Evolutionary conservation across 2,329 filamentous ascomycete species (phyloP), one percentile per base, ranked within the genome.

Genomic region (Colletotrichum cordylinicola): DNA sequence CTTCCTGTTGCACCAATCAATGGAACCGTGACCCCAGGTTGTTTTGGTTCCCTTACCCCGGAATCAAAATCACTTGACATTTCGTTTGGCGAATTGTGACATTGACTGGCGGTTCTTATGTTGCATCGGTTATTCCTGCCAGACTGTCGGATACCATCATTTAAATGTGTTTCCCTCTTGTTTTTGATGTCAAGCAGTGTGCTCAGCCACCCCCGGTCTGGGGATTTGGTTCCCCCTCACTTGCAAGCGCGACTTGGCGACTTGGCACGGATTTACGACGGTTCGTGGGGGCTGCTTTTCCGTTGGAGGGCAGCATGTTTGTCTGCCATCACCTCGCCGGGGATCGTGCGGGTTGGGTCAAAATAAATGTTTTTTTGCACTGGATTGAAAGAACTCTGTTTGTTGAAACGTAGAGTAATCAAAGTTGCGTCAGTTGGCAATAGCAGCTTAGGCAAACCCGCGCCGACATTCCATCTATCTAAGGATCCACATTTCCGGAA

Each of bases 121-220:
- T 48, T n/a, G 33, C 21, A n/a, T 75, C 73, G 73, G 56, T 35
- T 75, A 73, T 52, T 58, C 64, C 70, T 75, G 64, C 70, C 64
- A 65, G 21, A 58, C 21, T 24, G 16, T 29, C 35, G 62, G 58
- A 31, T 52, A 27, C 61, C 13, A 52, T 48, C 15, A n/a, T 2
- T 58, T 18, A 9, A 21, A 10, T 24, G 33, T 21, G 35, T 64
- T 64, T n/a, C 39, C 39, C 7, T 29, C 73, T 70, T 73, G 64
- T 29, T 10, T 73, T 73, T 73, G 29, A 43, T 52, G 12, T 10
- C 43, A 52, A 12, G 12, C 43, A 29, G 62, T 65, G 48, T 75
- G 70, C 73, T 69, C 70, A 75, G 70, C 73, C 73, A 73, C 64
- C 64, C 70, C 70, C 70, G 39, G 69, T 21, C 64, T 73, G 43